Percentiles rank a stretch among this genome's conserved stretches.
These are phyloP conservation scores for Linnemannia exigua DNA, from an alignment of 192 early-diverging fungal genomes.

Conservation along the genomic window DNA sequence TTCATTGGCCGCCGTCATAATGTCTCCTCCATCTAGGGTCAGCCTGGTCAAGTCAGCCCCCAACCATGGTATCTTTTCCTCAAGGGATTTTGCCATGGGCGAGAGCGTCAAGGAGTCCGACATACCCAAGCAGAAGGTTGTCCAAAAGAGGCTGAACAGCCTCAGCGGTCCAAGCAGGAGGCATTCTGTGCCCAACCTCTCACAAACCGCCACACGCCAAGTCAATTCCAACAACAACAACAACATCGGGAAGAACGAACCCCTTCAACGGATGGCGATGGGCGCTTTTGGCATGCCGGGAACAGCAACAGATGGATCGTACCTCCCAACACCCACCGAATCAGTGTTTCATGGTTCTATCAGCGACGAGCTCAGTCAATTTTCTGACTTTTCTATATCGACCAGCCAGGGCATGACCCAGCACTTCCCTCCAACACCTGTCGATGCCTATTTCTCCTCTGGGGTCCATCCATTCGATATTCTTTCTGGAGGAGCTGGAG, in stretches of 20 bases:
- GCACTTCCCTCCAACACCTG: conserved; percentile 15
- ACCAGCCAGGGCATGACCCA: neutral
- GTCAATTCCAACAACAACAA: neutral
- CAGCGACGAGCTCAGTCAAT: neutral
- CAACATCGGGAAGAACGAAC: neutral
- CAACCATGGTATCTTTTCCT: conserved; percentile 15
- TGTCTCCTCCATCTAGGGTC: conserved; percentile 28
- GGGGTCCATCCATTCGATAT: conserved; percentile 37
- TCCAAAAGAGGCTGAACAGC: conserved; percentile 10
- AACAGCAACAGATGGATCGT: neutral
- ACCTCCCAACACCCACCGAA: conserved; percentile 34
- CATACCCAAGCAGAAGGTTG: neutral
- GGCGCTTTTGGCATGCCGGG: neutral
- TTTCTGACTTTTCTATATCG: conserved; percentile 2
- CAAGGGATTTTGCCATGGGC: neutral
- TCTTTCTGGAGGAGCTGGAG: neutral
- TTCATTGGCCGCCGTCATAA: conserved; percentile 7
- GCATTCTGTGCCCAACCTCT: conserved; percentile 28
- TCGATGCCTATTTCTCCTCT: conserved; percentile 5
- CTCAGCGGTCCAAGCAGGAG: conserved; percentile 6
- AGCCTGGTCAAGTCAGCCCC: conserved; percentile 36
- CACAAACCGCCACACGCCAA: neutral
- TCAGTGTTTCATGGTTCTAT: neutral
- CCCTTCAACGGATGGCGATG: conserved; percentile 8
- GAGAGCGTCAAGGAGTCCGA: neutral